Evolutionary conservation across 148 eudicot species (phyloP).

Genomic region (Vaccinium corymbosum): DNA sequence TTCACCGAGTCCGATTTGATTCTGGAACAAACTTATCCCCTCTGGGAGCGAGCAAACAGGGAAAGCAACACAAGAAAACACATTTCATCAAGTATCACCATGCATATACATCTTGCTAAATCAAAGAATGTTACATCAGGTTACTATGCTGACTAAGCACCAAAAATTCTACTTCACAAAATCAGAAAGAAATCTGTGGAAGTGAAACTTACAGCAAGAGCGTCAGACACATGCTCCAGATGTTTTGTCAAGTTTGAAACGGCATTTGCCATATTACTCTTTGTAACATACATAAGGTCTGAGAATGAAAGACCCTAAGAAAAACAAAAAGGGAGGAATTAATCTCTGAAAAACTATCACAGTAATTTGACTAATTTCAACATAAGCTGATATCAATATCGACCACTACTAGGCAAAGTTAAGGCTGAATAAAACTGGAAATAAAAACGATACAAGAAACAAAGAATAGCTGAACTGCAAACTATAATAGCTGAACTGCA

Average conservation of each 20-base stretch:
- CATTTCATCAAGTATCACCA: neutral
- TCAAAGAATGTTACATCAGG: neutral
- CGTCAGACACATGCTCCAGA: slow-evolving; percentile 61
- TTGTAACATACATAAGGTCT: slow-evolving; percentile 95
- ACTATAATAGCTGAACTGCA: neutral
- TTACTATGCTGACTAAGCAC: neutral
- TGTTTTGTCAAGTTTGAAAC: slow-evolving; percentile 79
- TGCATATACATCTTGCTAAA: neutral
- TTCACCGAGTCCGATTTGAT: neutral
- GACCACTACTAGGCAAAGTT: too few species aligned
- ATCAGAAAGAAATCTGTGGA: neutral
- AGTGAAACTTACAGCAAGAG: slow-evolving; percentile 60
- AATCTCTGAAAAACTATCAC: neutral
- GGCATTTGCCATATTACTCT: slow-evolving; percentile 73
- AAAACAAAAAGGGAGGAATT: neutral
- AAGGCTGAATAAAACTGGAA: neutral
- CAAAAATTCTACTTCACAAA: neutral
- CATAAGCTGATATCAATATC: too few species aligned
- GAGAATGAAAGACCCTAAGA: slow-evolving; percentile 38
- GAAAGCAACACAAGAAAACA: neutral
- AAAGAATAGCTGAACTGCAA: neutral
- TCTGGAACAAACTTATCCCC: neutral
- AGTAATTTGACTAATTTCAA: neutral
- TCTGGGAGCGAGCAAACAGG: neutral
- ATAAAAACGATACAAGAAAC: neutral